A percentile compares a stretch with the other conserved stretches of the same genome.
Evolutionary conservation across 2,329 filamentous ascomycete species (phyloP).

Genomic region (Microsporum canis): DNA sequence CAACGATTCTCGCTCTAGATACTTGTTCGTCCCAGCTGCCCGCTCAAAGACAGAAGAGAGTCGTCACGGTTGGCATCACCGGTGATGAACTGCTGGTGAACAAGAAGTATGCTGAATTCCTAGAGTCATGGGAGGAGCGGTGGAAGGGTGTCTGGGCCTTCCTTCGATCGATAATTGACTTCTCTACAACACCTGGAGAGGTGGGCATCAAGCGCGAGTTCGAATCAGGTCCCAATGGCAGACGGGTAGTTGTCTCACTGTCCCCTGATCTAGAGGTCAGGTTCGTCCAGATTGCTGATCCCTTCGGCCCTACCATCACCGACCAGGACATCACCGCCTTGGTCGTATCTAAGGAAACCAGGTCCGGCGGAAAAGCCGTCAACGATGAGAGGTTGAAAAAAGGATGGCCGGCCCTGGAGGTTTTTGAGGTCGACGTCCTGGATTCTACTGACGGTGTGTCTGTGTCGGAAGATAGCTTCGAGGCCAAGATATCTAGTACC

Average conservation of each 20-base stretch:
- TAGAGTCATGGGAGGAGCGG: slow-evolving; percentile 70
- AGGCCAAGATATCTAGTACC: slow-evolving; percentile 82
- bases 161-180: slow-evolving; percentile 50
- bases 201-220: slow-evolving; percentile 21
- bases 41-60: slow-evolving; percentile 24
- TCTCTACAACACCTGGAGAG: slow-evolving; percentile 35
- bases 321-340: slow-evolving; percentile 67
- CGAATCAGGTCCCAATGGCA: slow-evolving; percentile 30
- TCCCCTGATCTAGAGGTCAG: slow-evolving; percentile 49
- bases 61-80: slow-evolving; percentile 74
- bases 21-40: slow-evolving; percentile 30
- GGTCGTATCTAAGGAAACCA: slow-evolving; percentile 79
- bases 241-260: slow-evolving; percentile 24
- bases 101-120: slow-evolving; percentile 72
- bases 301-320: slow-evolving; percentile 82
- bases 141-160: slow-evolving; percentile 61
- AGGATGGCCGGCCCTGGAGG: slow-evolving; percentile 62
- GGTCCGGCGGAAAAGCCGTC: slow-evolving; percentile 69
- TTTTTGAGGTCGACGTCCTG: slow-evolving; percentile 84
- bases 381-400: slow-evolving; percentile 69
- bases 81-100: slow-evolving; percentile 75
- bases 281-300: slow-evolving; percentile 75
- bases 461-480: slow-evolving; percentile 49
- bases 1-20: slow-evolving; percentile 60
- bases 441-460: slow-evolving; percentile 51